Base-by-base conservation (phyloP, 192 early-diverging fungal species). In the Coemansia sp. region DNA sequence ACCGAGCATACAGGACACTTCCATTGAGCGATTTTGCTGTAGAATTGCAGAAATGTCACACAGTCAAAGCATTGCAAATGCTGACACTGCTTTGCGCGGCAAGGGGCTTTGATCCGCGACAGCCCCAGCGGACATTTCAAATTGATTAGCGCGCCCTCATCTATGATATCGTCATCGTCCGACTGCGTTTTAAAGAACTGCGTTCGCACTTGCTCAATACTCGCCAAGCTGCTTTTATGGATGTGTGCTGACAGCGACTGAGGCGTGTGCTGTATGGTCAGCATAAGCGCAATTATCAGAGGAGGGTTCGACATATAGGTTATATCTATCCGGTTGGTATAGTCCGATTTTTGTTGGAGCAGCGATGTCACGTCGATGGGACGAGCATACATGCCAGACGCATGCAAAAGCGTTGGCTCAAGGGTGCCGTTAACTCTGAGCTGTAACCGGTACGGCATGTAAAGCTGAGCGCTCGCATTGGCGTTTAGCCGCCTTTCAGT, bases 21-120 rank as follows among this genome's bases (percentile, higher is more conserved):
- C 84, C 85, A 90, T 6, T 81, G 81, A 0, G 83, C 81, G 1
- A 79, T 76, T 40, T 81, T 82, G 44, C 85, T 81, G 40, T 89
- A 90, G 60, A 93, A 77, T 41, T 81, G 68, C 38, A 93, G 71
- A 55, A 87, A 92, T 1, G 82, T 85, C 6, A 73, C 80, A 11
- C 74, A 80, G 51, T 93, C 91, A 71, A 91, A 93, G 64, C 91
- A 93, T 63, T 93, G 89, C n/a, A 88, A 45, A 60, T 93, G 91
- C 34, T 81, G 56, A 56, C 91, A 93, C 8, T 67, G 60, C 11
- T 49, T 65, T 1, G 87, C 82, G 26, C 87, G 82, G 6, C 68
- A 75, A 0, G 91, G 89, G 15, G 74, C 61, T 0, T 49, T 69
- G 36, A 93, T 91, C 7, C 88, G 83, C 12, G 79, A 81, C 30